phyloP scores from a whole-genome alignment of 495 filamentous ascomycete genomes.

The Aspergillus leporis region DNA sequence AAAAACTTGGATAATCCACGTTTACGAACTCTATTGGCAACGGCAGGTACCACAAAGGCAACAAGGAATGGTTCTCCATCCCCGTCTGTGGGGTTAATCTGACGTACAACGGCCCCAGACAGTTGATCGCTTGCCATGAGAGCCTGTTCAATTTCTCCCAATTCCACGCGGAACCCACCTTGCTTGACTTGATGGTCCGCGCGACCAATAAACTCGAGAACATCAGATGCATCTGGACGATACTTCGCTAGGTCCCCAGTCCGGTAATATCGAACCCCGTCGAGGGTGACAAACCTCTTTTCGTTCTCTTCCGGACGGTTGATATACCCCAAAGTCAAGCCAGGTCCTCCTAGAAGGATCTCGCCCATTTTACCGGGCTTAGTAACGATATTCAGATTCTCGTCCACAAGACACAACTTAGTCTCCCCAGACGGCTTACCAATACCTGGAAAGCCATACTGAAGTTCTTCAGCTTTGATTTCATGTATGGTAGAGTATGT shows the following conservation, averaged over 20 bases:
- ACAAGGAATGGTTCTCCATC: not conserved
- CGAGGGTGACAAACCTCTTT: not conserved
- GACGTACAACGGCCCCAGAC: not conserved
- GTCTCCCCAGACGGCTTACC: constrained; percentile 8
- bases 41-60: constrained; percentile 6
- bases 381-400: not conserved
- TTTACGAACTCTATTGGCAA: not conserved
- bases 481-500: constrained; percentile 3
- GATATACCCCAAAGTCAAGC: constrained; percentile 6
- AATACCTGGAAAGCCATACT: constrained; percentile 6
- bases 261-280: constrained; percentile 3
- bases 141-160: constrained; percentile 10
- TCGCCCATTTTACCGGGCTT: constrained; percentile 2
- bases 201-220: constrained; percentile 9
- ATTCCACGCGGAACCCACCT: constrained; percentile 12
- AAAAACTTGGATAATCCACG: not conserved
- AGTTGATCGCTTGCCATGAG: not conserved
- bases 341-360: constrained; percentile 6
- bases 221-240: not conserved
- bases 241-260: constrained; percentile 8
- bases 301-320: constrained; percentile 5
- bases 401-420: constrained; percentile 6
- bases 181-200: constrained; percentile 14
- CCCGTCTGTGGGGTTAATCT: not conserved
- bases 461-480: constrained; percentile 1